Evolutionary conservation across 164 flowering plant genomes (phyloP), one percentile per base, ranked within the genome.

Genomic region (Akebia trifoliata): DNA sequence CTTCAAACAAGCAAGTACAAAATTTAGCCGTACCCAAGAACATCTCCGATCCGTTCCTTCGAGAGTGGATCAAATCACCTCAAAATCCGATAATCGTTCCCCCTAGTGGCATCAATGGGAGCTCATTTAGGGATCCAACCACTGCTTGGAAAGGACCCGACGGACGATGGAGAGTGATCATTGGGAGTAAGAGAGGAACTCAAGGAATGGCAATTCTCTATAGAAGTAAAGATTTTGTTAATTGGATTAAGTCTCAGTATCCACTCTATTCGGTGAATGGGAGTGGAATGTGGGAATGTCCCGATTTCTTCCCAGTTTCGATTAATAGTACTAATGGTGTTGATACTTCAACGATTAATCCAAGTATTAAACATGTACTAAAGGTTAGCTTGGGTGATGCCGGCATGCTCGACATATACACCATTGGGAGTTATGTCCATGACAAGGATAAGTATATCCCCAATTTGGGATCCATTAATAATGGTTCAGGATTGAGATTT

Each of bases 201-300:
- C 46, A 60, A 3, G 95, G 95, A 14, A 10, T 66, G 12, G 84
- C 87, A 0, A 50, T 87, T 50, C 39, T 85, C 7, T 87, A 79
- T 59, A 64, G 61, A 22, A 85, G 86, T 49, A 72, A 65, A 18
- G 90, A 85, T 54, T 85, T 83, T 50, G 20, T 72, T 9, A 29
- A 63, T 4, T 87, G 89, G 91, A 62, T 11, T 0, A 39, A 64
- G 44, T 53, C 79, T 1, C 9, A 70, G 29, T 56, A 75, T 20
- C 82, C 84, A 0, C 56, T 85, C 0, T 76, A 82, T 57, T 77
- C 81, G 0, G 61, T 57, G 0, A 24, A 51, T 0, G 45, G 22
- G 5, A 77, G 75, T 0, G 88, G 88, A 44, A 84, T 82, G 86
- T 84, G 94, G 94, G 94, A 86, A 54, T 86, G 90, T 56, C 86